Evolutionary conservation across 2,329 filamentous ascomycete species (phyloP), one percentile per base, ranked within the genome.

Genomic region (Phyllosticta ampelicida): DNA sequence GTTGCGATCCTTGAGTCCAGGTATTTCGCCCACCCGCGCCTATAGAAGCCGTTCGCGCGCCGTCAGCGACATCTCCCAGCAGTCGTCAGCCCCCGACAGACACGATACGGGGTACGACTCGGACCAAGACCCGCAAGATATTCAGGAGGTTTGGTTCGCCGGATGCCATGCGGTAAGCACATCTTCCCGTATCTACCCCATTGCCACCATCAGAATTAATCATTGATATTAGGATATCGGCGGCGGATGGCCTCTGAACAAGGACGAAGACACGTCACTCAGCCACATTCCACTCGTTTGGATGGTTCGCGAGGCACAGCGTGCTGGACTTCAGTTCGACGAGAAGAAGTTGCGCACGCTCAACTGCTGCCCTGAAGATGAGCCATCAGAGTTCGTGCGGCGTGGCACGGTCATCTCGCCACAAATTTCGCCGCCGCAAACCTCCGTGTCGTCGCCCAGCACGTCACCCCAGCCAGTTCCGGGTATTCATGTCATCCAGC

Each of bases 81-180:
- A 8, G 6, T 58, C 56, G 5, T 54, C 44, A 5, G 19, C 23
- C 1, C 29, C 29, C 1, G n/a, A 44, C 16, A 6, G 48, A 2
- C 61, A 61, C 53, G 59, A 66, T 18, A 64, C 64, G 2, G 23
- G 23, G 6, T 62, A 63, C 23, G 66, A 67, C 23, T 66, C 68
- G 13, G 70, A 68, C n/a, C 73, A 75, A 5, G 74, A 75, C 0
- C 76, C 78, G 1, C 87, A 91, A 65, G 86, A 92, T 63, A 86
- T 92, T 53, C 81, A 88, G 60, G 89, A 94, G 65, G 80, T 92
- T 0, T 89, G 86, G 86, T 94, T 94, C 65, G 78, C 87, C 0
- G 89, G 89, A 9, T 84, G 85, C 10, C 89, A 95, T 62, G 88
- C 83, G 1, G 71, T 73, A 62, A 63, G 68, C 65, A n/a, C n/a